Base-by-base conservation (phyloP, 371 early-diverging fungal genomes). In the Umbelopsis sp. region DNA sequence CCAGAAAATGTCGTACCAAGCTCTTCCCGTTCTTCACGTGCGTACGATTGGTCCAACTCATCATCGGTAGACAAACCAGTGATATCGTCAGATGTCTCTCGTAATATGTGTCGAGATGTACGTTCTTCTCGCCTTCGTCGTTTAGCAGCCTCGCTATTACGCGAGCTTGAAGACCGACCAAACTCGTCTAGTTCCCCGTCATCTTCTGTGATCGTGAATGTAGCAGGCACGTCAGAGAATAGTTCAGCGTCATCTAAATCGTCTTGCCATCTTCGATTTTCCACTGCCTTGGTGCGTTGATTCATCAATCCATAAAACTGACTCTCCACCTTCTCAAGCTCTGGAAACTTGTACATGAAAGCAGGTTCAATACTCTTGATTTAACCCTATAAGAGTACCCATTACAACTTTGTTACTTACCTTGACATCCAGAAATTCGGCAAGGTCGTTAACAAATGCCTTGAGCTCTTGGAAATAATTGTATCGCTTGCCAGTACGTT, bases 401-500 rank as follows among this genome's bases (percentile, higher is more conserved):
- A 45, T 45, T 2, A 45, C 10, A 45, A 2, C 22, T 22, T 22
- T 14, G 16, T 66, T 16, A 10, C 65, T 37, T 70, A 89, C 88
- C 82, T 90, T 90, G 32, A 79, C 86, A 72, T 93, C 93, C 46
- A 91, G 80, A 67, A 91, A 88, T 45, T 89, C 89, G 2, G 87
- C 91, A 51, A 91, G 72, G 67, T 89, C 87, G 24, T 85, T 82
- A 22, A 88, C 79, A 73, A 81, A 90, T 1, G 82, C 78, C 35
- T 78, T 73, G n/a, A 91, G 71, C 29, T 87, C 82, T 67, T 90
- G 90, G 72, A 89, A 93, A 71, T 88, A 92, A 20, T 80, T 85
- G 70, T 90, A 91, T 35, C 90, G 82, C 10, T 74, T 71, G 46
- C 87, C 84, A 0, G 82, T 75, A 8, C 72, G 76, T 57, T 80